Evolutionary conservation across 2,329 filamentous ascomycete species (phyloP).

Genomic region (Zasmidium angulare): DNA sequence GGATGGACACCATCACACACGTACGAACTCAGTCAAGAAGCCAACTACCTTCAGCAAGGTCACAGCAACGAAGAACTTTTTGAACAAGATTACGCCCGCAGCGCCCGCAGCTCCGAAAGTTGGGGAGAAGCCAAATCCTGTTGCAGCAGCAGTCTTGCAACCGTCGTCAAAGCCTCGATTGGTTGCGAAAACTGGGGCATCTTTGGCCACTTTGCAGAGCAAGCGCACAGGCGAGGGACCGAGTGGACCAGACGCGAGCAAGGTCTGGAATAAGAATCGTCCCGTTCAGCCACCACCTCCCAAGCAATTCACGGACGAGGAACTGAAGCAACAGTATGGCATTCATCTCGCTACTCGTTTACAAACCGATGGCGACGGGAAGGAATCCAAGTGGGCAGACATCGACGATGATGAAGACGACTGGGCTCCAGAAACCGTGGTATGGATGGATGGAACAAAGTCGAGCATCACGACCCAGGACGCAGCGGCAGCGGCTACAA

Average conservation of each 20-base stretch:
- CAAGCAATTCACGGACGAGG: slow-evolving; percentile 82
- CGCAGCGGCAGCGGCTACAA: slow-evolving; percentile 19
- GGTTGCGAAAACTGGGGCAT: slow-evolving; percentile 70
- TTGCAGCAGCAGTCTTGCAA: slow-evolving; percentile 43
- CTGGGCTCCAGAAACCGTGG: slow-evolving; percentile 80
- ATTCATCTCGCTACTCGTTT: slow-evolving; percentile 81
- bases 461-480: slow-evolving; percentile 66
- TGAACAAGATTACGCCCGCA: slow-evolving; percentile 68
- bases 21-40: slow-evolving; percentile 66
- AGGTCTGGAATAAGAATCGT: slow-evolving; percentile 87
- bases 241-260: slow-evolving; percentile 65
- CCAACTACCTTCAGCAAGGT: slow-evolving; percentile 79
- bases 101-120: slow-evolving; percentile 48
- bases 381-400: slow-evolving; percentile 83
- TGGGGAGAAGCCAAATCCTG: slow-evolving; percentile 57
- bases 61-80: slow-evolving; percentile 80
- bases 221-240: slow-evolving; percentile 36
- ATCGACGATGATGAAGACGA: slow-evolving; percentile 88
- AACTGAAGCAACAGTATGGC: slow-evolving; percentile 78
- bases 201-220: slow-evolving; percentile 50
- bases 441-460: slow-evolving; percentile 87
- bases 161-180: slow-evolving; percentile 61
- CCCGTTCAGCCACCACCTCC: slow-evolving; percentile 67
- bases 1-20: slow-evolving; percentile 58
- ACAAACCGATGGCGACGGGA: slow-evolving; percentile 70